Percentiles rank a stretch among this genome's conserved stretches.
phyloP scores from a whole-genome alignment of 2,329 filamentous ascomycete genomes.

The Aspergillus tamarii region DNA sequence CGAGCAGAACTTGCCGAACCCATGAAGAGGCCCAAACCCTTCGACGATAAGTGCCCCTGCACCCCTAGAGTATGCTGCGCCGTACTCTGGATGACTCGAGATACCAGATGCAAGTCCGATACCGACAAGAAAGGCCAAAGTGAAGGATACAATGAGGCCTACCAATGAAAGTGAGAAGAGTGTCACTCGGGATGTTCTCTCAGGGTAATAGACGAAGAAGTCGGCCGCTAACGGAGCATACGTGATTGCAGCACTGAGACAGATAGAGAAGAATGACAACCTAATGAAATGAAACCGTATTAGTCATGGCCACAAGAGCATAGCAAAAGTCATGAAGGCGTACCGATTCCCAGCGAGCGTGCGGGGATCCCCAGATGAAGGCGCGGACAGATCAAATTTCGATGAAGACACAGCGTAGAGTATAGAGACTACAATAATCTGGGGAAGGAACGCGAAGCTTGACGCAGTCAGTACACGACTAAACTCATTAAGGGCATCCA shows the following conservation, averaged over 20 bases:
- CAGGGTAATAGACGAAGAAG: slow-evolving; percentile 69
- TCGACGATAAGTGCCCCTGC: slow-evolving; percentile 68
- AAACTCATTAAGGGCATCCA: background rate
- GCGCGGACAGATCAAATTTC: slow-evolving; percentile 59
- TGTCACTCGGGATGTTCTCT: slow-evolving; percentile 53
- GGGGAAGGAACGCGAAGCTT: slow-evolving; percentile 66
- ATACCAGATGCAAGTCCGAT: slow-evolving; percentile 66
- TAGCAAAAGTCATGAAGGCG: background rate
- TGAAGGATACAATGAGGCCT: slow-evolving; percentile 62
- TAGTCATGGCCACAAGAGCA: background rate
- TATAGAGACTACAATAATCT: slow-evolving; percentile 63
- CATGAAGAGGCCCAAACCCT: slow-evolving; percentile 61
- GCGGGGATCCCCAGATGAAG: slow-evolving; percentile 54
- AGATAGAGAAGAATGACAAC: slow-evolving; percentile 72
- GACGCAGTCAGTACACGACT: slow-evolving; percentile 18
- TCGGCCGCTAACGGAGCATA: slow-evolving; percentile 67
- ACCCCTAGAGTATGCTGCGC: slow-evolving; percentile 59
- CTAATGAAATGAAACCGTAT: slow-evolving; percentile 21
- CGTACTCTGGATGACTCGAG: slow-evolving; percentile 55
- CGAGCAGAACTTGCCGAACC: slow-evolving; percentile 69
- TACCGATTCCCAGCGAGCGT: slow-evolving; percentile 55
- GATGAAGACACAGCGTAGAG: slow-evolving; percentile 64
- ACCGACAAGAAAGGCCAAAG: slow-evolving; percentile 64
- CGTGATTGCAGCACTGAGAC: slow-evolving; percentile 65
- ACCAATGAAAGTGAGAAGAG: slow-evolving; percentile 61